These are phyloP conservation scores for Dryas octopetala DNA, from an alignment of 306 rosid species.

Conservation along the genomic window DNA sequence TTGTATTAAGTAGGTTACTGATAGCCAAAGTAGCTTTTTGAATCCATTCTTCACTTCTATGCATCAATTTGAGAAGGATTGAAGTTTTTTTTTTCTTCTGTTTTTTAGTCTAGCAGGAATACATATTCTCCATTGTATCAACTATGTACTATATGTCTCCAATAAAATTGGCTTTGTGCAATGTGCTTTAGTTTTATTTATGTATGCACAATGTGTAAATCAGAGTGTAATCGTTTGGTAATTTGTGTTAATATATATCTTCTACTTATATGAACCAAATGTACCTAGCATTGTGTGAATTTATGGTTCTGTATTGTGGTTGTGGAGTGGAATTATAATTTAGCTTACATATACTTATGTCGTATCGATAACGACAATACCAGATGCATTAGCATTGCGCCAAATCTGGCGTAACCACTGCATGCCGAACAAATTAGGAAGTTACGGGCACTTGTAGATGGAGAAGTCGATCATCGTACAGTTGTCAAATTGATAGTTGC, in stretches of 20 bases:
- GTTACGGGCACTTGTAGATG: slow-evolving; percentile 15
- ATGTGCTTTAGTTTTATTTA: neutral
- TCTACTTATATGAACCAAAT: neutral
- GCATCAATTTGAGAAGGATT: slow-evolving; percentile 3
- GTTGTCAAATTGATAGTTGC: slow-evolving; percentile 35
- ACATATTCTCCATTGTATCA: slow-evolving; percentile 2
- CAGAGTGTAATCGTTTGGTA: neutral
- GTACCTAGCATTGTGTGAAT: slow-evolving; percentile 1
- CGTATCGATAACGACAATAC: slow-evolving; percentile 12
- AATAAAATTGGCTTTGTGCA: neutral
- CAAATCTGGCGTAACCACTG: slow-evolving; percentile 16
- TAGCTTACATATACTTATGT: slow-evolving; percentile 16
- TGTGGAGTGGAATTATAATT: neutral
- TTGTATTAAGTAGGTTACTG: neutral
- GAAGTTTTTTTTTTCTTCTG: neutral
- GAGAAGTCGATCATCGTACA: slow-evolving; percentile 22
- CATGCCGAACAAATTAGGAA: slow-evolving; percentile 22
- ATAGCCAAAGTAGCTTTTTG: neutral
- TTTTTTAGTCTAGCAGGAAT: neutral
- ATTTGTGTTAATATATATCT: neutral
- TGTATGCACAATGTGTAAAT: slow-evolving; percentile 7
- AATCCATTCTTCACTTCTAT: slow-evolving; percentile 3
- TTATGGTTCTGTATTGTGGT: slow-evolving; percentile 10
- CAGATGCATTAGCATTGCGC: slow-evolving; percentile 14
- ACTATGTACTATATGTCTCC: neutral